A percentile compares a stretch with the other conserved stretches of the same genome.
These are phyloP conservation scores for Penicillium malachiteum DNA, from an alignment of 495 filamentous ascomycete genomes.

Conservation along the genomic window DNA sequence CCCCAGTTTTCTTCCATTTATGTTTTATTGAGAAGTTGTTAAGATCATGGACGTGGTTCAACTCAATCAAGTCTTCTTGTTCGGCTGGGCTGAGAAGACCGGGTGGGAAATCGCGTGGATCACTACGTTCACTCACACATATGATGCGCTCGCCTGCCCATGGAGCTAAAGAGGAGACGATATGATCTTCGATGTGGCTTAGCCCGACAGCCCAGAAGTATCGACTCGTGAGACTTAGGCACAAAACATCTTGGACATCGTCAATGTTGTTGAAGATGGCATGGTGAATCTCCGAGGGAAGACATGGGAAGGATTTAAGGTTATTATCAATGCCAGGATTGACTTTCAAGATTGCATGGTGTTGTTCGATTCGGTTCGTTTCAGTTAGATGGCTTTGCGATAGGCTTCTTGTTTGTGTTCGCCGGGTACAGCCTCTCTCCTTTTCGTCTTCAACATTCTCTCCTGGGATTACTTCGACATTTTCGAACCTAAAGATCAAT, in stretches of 20 bases:
- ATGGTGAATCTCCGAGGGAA: conserved; percentile 16
- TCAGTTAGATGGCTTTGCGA: conserved; percentile 12
- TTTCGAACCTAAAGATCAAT: background rate
- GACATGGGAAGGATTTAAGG: background rate
- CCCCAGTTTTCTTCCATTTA: conserved; percentile 11
- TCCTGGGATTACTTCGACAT: conserved; percentile 8
- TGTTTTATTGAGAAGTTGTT: conserved; percentile 1
- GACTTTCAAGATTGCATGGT: background rate
- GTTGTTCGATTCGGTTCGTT: conserved; percentile 11
- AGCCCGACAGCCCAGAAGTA: conserved; percentile 23
- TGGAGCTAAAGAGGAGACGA: conserved; percentile 10
- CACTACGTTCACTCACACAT: conserved; percentile 9
- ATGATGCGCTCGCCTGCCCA: conserved; percentile 20
- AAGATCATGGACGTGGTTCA: conserved; percentile 3
- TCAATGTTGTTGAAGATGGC: conserved; percentile 15
- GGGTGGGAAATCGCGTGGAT: conserved; percentile 10
- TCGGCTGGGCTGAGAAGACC: conserved; percentile 1
- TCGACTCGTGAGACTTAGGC: conserved; percentile 13
- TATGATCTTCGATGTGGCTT: conserved; percentile 13
- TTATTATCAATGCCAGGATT: background rate
- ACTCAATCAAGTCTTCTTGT: conserved; percentile 2
- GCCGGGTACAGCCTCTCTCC: conserved; percentile 10
- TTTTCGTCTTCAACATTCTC: conserved; percentile 21
- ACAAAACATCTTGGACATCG: conserved; percentile 10
- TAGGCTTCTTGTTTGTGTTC: background rate